Evolutionary conservation across 2,329 filamentous ascomycete genomes (phyloP).

Genomic region (Elsinoe ampelina): DNA sequence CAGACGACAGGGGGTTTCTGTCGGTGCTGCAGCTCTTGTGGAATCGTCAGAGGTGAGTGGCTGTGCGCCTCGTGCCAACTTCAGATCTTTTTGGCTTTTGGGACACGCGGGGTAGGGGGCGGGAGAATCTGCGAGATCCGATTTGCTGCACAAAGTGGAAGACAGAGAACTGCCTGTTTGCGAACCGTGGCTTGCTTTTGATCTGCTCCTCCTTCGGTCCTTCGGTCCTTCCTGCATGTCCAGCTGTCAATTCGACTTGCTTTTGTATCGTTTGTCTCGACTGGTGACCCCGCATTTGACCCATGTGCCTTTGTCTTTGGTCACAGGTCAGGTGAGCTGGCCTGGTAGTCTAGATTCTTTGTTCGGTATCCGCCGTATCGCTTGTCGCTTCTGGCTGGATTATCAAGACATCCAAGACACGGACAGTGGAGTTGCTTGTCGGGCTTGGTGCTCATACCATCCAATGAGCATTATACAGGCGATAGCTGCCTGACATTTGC

Average conservation of each 20-base stretch:
- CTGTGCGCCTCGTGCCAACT: slow-evolving; percentile 8
- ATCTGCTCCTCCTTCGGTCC: not conserved
- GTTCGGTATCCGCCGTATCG: not conserved
- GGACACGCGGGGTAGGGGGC: slow-evolving; percentile 7
- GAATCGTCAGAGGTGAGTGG: slow-evolving; percentile 1
- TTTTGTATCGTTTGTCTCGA: not conserved
- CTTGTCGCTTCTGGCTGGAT: not conserved
- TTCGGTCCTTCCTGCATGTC: not conserved
- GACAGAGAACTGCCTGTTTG: slow-evolving; percentile 2
- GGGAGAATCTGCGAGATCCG: not conserved
- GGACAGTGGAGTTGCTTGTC: not conserved
- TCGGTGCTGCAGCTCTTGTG: not conserved
- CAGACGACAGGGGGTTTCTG: slow-evolving; percentile 3
- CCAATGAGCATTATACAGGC: not conserved
- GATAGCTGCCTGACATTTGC: not conserved
- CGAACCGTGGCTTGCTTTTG: slow-evolving; percentile 9
- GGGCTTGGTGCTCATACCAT: not conserved
- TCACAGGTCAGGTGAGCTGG: not conserved
- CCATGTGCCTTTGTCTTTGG: not conserved
- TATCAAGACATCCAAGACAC: slow-evolving; percentile 7
- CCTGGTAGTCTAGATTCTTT: not conserved
- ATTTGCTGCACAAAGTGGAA: not conserved
- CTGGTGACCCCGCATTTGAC: not conserved
- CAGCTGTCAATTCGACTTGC: not conserved
- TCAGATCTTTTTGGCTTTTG: not conserved